A percentile compares a stretch with the other conserved stretches of the same genome.
Conservation (phyloP, 1,284 basidiomycete genomes). For the Ceratobasidium papillatum region DNA sequence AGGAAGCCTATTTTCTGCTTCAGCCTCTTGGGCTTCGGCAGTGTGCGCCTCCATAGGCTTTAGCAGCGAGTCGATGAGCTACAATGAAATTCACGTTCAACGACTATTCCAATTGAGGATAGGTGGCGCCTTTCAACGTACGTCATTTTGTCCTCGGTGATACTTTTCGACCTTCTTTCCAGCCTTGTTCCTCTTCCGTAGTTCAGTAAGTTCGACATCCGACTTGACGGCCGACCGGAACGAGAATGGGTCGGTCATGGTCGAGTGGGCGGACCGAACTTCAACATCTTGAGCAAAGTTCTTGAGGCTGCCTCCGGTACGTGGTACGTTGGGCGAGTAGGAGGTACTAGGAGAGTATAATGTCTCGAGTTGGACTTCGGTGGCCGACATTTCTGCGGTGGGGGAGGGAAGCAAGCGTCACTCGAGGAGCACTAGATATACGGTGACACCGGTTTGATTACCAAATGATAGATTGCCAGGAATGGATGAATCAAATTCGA, state of each 20-base stretch:
- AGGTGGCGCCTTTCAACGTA: constrained; percentile 50
- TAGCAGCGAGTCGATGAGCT: constrained; percentile 84
- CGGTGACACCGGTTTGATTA: constrained; percentile 1
- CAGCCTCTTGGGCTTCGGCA: constrained; percentile 71
- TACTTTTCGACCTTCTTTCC: constrained; percentile 74
- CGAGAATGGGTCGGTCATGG: constrained; percentile 45
- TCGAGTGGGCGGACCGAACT: constrained; percentile 18
- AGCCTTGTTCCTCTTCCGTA: constrained; percentile 62
- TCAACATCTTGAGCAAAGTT: constrained; percentile 14
- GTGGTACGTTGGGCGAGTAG: background rate
- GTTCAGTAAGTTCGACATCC: constrained; percentile 65
- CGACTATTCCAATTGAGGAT: background rate
- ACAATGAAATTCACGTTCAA: background rate
- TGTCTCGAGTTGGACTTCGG: constrained; percentile 26
- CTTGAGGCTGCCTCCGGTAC: background rate
- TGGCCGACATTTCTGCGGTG: constrained; percentile 13
- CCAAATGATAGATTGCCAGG: background rate
- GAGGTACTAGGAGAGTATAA: constrained; percentile 13
- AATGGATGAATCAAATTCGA: background rate
- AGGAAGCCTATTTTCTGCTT: constrained; percentile 68
- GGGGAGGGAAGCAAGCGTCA: background rate
- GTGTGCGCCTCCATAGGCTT: constrained; percentile 91
- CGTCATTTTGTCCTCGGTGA: constrained; percentile 85
- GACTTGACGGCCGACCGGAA: constrained; percentile 54
- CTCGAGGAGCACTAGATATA: background rate